Evolutionary conservation across 176 grass and related monocot species (phyloP).

Genomic region (Thinopyrum elongatum): DNA sequence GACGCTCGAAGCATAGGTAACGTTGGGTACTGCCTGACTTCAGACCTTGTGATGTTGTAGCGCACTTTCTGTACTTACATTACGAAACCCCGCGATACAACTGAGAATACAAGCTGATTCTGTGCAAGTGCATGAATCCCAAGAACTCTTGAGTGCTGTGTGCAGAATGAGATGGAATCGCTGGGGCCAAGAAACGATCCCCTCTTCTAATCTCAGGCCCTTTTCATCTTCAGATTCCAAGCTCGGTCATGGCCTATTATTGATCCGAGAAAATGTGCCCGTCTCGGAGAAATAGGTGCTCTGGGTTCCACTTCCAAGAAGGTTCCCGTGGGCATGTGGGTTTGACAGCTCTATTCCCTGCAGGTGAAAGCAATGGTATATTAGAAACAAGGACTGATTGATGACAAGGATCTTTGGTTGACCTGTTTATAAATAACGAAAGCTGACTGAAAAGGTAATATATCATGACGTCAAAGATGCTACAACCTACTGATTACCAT

Average conservation of each 20-base stretch:
- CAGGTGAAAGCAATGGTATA: neutral
- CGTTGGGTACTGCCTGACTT: neutral
- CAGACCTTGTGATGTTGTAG: neutral
- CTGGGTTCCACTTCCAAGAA: conserved; percentile 48
- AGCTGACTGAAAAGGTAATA: neutral
- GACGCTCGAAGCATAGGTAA: neutral
- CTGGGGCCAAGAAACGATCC: neutral
- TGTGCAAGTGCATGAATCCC: neutral
- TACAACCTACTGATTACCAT: neutral
- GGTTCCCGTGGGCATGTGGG: conserved; percentile 47
- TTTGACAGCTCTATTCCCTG: conserved; percentile 76
- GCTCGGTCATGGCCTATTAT: conserved; percentile 31
- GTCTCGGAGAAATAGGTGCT: conserved; percentile 79
- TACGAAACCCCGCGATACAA: neutral
- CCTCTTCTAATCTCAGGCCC: neutral
- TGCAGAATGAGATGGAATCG: neutral
- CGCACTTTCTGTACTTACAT: neutral
- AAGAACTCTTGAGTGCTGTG: neutral
- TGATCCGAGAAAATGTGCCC: conserved; percentile 68
- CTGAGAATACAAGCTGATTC: neutral
- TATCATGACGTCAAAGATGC: neutral
- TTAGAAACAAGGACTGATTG: neutral
- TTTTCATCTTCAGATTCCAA: neutral
- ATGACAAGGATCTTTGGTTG: neutral
- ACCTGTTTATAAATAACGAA: neutral